Percentiles rank a stretch among this genome's conserved stretches.
Conservation (phyloP, 176 grass and related monocot species). For the Coix lacrymajobi region DNA sequence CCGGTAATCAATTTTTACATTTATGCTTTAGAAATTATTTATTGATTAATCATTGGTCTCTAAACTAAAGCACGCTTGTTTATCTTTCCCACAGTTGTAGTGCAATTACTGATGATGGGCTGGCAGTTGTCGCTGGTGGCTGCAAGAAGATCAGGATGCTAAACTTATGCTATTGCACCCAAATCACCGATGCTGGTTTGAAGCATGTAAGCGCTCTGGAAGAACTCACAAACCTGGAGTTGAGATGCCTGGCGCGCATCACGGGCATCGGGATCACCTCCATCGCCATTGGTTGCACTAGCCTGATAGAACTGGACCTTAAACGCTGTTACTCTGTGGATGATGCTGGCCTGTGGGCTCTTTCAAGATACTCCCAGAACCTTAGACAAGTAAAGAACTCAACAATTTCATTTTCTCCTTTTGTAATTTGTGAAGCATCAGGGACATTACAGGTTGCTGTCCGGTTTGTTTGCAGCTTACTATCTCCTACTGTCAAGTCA, state of each 20-base stretch:
- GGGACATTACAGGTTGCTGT: neutral
- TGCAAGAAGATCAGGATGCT: constrained; percentile 61
- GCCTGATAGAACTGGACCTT: constrained; percentile 59
- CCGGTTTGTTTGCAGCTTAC: constrained; percentile 41
- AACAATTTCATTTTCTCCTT: neutral
- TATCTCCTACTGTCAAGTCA: constrained; percentile 72
- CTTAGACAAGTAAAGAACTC: constrained; percentile 58
- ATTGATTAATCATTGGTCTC: neutral
- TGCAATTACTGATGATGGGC: constrained; percentile 55
- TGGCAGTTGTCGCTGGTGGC: constrained; percentile 48
- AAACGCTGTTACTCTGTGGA: constrained; percentile 69
- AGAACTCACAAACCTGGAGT: constrained; percentile 55
- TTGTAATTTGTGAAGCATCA: neutral
- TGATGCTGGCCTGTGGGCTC: constrained; percentile 61
- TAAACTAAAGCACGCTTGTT: neutral
- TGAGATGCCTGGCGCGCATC: constrained; percentile 50
- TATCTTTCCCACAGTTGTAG: constrained; percentile 37
- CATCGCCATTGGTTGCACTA: constrained; percentile 54
- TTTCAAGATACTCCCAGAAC: constrained; percentile 57
- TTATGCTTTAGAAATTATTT: neutral
- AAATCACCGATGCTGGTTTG: constrained; percentile 64
- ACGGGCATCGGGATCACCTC: constrained; percentile 52
- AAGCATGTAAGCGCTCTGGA: constrained; percentile 46
- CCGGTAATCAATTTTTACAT: constrained; percentile 35
- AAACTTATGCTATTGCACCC: constrained; percentile 69